A percentile compares a stretch with the other conserved stretches of the same genome.
Evolutionary conservation across 352 stramenopile genomes (phyloP).

Genomic region (Pythium brassicae): DNA sequence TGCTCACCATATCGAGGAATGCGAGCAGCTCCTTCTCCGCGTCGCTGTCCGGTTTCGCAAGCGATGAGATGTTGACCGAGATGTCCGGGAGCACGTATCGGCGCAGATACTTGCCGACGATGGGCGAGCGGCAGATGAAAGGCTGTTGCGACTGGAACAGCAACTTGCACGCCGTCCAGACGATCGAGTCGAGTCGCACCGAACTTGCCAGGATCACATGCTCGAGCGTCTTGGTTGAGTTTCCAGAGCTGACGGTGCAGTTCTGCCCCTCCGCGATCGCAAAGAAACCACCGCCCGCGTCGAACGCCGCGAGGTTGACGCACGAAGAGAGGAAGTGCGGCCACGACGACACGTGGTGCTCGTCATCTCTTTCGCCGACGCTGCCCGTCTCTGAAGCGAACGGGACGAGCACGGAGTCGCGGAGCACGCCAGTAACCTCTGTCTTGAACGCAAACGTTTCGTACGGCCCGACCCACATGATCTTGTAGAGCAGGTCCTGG

Average conservation of each 20-base stretch:
- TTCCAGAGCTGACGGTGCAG: constrained; percentile 12
- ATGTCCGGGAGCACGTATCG: constrained; percentile 13
- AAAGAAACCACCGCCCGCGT: constrained; percentile 17
- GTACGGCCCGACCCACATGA: constrained; percentile 21
- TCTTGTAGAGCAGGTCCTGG: constrained; percentile 25
- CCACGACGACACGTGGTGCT: constrained; percentile 14
- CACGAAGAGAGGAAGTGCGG: constrained; percentile 19
- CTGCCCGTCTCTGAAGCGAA: background rate
- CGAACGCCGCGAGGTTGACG: constrained; percentile 13
- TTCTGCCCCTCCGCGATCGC: constrained; percentile 14
- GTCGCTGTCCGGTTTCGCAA: constrained; percentile 6
- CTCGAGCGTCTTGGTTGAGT: constrained; percentile 3
- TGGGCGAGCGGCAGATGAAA: constrained; percentile 20
- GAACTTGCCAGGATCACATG: constrained; percentile 17
- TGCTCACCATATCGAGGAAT: constrained; percentile 22
- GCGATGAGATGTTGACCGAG: constrained; percentile 3
- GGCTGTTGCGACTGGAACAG: constrained; percentile 18
- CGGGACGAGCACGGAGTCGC: constrained; percentile 5
- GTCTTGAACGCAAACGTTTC: constrained; percentile 20
- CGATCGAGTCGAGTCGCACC: constrained; percentile 21
- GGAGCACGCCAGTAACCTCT: constrained; percentile 10
- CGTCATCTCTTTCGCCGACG: background rate
- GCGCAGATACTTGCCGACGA: constrained; percentile 18
- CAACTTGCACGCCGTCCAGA: constrained; percentile 21
- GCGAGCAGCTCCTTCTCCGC: constrained; percentile 18